Evolutionary conservation across 306 rosid genomes (phyloP).

Genomic region (Ormosia emarginata): DNA sequence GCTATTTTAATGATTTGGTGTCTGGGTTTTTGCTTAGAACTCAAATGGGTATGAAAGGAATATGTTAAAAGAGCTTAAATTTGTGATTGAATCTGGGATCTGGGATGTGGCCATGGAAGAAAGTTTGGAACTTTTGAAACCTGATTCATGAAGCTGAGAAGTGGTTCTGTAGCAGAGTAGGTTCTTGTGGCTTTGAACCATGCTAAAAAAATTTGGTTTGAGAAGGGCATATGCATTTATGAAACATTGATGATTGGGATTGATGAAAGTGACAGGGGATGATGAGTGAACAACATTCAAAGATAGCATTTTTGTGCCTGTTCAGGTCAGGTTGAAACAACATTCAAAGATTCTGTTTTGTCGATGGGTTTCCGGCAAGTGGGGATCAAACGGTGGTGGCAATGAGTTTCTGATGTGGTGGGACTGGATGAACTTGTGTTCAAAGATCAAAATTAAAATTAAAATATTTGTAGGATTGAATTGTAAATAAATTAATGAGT

Average conservation of each 20-base stretch:
- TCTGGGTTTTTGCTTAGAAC: conserved; percentile 37
- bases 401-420: too few relatives aligned
- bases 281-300: conserved; percentile 42
- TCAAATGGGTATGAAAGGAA: conserved; percentile 24
- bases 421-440: too few relatives aligned
- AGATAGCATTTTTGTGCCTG: conserved; percentile 46
- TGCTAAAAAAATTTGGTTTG: conserved; percentile 33
- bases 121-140: conserved; percentile 18
- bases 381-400: too few relatives aligned
- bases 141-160: conserved; percentile 11
- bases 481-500: too few relatives aligned
- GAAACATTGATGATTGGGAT: conserved; percentile 32
- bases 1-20: conserved; percentile 43
- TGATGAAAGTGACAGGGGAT: conserved; percentile 43
- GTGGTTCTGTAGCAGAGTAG: conserved; percentile 15
- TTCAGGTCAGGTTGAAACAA: neutral
- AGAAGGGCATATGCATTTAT: conserved; percentile 30
- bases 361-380: too few relatives aligned
- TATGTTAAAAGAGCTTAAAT: conserved; percentile 26
- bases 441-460: too few relatives aligned
- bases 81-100: conserved; percentile 31
- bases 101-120: conserved; percentile 39
- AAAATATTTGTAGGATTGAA: too few relatives aligned
- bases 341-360: neutral
- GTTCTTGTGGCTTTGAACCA: conserved; percentile 23